A percentile compares a stretch with the other conserved stretches of the same genome.
Conservation (phyloP, 345 rosid species). For the Litchi chinensis region DNA sequence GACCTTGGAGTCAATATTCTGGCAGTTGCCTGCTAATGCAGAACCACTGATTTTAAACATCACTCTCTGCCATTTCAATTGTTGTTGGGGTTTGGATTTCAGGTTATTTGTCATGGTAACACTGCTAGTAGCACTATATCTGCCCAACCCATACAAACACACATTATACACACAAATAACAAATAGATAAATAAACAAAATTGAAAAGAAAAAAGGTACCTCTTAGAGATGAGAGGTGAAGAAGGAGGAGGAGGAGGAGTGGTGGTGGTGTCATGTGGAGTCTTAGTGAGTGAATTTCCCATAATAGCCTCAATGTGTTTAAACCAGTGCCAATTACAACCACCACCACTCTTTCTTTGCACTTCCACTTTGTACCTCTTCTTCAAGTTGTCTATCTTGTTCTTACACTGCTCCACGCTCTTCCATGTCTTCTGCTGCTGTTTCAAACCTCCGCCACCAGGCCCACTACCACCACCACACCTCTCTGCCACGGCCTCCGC, state of each 20-base stretch:
- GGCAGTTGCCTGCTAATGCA: slow-evolving; percentile 46
- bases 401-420: slow-evolving; percentile 62
- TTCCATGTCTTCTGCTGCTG: slow-evolving; percentile 30
- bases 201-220: neutral
- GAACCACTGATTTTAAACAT: slow-evolving; percentile 54
- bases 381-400: slow-evolving; percentile 55
- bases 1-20: slow-evolving; percentile 50
- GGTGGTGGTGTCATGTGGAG: neutral
- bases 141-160: neutral
- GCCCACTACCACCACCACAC: slow-evolving; percentile 28
- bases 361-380: slow-evolving; percentile 51
- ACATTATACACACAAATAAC: neutral
- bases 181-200: too few relatives aligned
- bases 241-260: too few relatives aligned
- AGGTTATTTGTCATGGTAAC: slow-evolving; percentile 22
- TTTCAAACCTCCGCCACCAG: slow-evolving; percentile 1
- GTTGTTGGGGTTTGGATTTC: slow-evolving; percentile 33
- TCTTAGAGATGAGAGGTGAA: neutral
- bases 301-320: slow-evolving; percentile 44
- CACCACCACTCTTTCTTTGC: slow-evolving; percentile 34
- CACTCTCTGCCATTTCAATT: slow-evolving; percentile 47
- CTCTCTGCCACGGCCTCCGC: slow-evolving; percentile 44
- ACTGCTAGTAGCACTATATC: slow-evolving; percentile 23
- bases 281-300: slow-evolving; percentile 27
- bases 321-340: slow-evolving; percentile 53